Conservation (phyloP, 2,329 filamentous ascomycete genomes). For the Nemania sp. region DNA sequence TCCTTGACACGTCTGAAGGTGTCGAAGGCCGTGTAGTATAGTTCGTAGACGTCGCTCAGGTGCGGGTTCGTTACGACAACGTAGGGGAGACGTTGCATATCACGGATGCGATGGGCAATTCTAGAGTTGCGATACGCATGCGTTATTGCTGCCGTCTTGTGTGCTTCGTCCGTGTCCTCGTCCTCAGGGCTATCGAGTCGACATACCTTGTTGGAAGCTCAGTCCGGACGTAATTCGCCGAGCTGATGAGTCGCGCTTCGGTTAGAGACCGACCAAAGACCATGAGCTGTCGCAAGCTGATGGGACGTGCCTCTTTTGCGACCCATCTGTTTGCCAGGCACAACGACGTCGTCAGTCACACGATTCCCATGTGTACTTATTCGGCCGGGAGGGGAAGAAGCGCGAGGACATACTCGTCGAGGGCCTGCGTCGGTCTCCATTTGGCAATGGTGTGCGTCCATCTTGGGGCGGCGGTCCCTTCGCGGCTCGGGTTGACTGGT, state of each 20-base stretch:
- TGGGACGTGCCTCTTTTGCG: conserved; percentile 87
- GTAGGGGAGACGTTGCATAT: conserved; percentile 96
- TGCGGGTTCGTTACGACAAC: conserved; percentile 95
- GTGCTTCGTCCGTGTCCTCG: background rate
- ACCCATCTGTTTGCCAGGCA: conserved; percentile 74
- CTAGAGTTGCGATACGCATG: conserved; percentile 47
- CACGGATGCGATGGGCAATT: conserved; percentile 89
- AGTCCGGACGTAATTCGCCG: conserved; percentile 95
- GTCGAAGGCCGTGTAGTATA: conserved; percentile 98
- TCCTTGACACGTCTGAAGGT: conserved; percentile 82
- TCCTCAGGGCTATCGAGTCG: background rate
- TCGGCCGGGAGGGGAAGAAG: conserved; percentile 15
- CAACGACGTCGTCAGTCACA: conserved; percentile 18
- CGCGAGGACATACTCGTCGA: conserved; percentile 61
- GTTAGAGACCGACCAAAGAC: conserved; percentile 95
- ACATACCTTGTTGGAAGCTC: conserved; percentile 82
- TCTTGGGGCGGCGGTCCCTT: conserved; percentile 24
- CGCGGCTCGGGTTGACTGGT: conserved; percentile 21
- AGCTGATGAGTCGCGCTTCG: conserved; percentile 85
- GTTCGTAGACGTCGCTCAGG: conserved; percentile 91
- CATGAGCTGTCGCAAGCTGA: conserved; percentile 93
- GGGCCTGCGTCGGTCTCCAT: conserved; percentile 66
- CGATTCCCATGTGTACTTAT: background rate
- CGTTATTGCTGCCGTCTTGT: background rate
- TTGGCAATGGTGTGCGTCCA: conserved; percentile 44